Percentiles rank a stretch among this genome's conserved stretches.
Conservation (phyloP, 306 rosid genomes). For the Quercus rubra region DNA sequence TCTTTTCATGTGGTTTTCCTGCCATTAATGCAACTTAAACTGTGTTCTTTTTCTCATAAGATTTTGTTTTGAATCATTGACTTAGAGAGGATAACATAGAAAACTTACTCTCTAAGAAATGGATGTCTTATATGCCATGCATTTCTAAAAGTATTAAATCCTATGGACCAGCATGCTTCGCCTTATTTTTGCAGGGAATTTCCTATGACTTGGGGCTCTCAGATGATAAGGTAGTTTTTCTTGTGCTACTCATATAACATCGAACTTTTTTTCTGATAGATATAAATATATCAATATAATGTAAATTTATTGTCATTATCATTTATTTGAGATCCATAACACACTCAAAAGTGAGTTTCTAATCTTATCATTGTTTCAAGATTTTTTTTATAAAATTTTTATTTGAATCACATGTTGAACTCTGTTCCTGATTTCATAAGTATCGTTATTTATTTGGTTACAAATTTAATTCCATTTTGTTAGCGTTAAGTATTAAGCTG, state of each 20-base stretch:
- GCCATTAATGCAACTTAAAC: neutral
- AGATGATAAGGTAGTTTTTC: conserved; percentile 33
- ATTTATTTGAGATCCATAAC: neutral
- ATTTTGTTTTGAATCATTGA: neutral
- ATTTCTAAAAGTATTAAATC: neutral
- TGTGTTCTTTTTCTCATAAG: neutral
- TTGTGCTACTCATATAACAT: neutral
- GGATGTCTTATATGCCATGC: neutral
- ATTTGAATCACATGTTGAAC: neutral
- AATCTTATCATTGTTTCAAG: neutral
- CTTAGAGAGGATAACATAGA: neutral
- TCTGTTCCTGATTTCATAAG: neutral
- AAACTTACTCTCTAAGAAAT: neutral
- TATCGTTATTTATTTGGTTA: neutral
- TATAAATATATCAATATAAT: neutral
- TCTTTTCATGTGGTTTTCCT: neutral
- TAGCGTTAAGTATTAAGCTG: neutral
- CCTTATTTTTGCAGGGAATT: conserved; percentile 42
- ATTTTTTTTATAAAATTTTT: neutral
- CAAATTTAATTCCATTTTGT: neutral
- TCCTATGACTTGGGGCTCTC: conserved; percentile 39
- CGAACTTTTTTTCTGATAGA: neutral
- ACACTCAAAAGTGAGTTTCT: neutral
- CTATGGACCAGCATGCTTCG: neutral
- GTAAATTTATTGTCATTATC: neutral